Conservation (phyloP, 805 yeast species). For the Yarrowia sp. region DNA sequence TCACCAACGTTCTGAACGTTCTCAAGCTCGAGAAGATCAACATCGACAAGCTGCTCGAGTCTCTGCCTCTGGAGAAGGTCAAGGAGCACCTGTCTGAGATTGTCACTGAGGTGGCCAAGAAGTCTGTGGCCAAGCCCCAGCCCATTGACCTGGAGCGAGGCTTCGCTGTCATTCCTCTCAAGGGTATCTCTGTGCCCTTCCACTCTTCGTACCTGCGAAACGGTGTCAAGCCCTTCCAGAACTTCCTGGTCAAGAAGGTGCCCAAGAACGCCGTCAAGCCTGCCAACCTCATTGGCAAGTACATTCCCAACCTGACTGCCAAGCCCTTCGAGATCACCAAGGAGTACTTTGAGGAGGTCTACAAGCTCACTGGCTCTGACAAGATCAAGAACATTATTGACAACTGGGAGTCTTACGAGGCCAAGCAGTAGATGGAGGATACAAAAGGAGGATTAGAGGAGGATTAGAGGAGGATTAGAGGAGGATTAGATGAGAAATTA, state of each 20-base stretch:
- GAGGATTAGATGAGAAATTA: constrained; percentile 1
- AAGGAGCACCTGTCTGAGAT: constrained; percentile 87
- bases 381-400: constrained; percentile 89
- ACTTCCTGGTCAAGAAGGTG: constrained; percentile 94
- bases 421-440: constrained; percentile 41
- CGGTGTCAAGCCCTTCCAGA: constrained; percentile 99
- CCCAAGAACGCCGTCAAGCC: constrained; percentile 95
- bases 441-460: constrained; percentile 3
- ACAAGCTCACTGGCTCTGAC: constrained; percentile 86
- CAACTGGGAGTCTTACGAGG: constrained; percentile 89
- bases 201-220: constrained; percentile 97
- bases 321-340: constrained; percentile 94
- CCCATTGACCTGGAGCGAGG: constrained; percentile 98
- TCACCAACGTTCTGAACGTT: constrained; percentile 91
- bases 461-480: not conserved
- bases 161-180: constrained; percentile 96
- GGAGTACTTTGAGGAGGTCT: constrained; percentile 97
- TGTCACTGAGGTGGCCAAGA: constrained; percentile 81
- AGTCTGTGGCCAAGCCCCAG: constrained; percentile 87
- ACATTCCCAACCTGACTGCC: constrained; percentile 98
- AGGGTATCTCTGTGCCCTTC: constrained; percentile 99
- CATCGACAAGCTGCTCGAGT: constrained; percentile 82
- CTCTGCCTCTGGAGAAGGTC: constrained; percentile 85
- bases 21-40: constrained; percentile 94
- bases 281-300: constrained; percentile 88